phyloP scores from a whole-genome alignment of 495 filamentous ascomycete genomes.

The Xylona heveae region DNA sequence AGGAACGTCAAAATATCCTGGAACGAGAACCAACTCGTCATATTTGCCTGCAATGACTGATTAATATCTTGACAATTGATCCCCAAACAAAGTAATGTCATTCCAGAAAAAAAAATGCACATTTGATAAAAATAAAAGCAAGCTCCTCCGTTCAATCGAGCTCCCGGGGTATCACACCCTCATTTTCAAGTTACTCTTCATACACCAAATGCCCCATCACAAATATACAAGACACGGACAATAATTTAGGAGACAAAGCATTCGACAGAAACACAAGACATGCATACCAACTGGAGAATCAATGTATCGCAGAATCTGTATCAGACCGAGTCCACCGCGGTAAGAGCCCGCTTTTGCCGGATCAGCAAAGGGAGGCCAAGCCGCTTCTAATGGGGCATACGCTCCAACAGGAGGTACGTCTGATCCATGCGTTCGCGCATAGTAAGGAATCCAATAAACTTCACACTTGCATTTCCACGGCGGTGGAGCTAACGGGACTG shows the following conservation, averaged over 20 bases:
- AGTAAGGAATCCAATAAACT: neutral
- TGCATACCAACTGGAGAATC: neutral
- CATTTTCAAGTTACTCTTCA: too few species aligned
- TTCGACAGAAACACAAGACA: too few species aligned
- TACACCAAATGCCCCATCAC: too few species aligned
- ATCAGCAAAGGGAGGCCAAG: neutral
- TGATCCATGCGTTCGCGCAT: neutral
- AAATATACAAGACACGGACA: too few species aligned
- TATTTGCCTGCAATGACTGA: too few species aligned
- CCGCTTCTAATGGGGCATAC: neutral
- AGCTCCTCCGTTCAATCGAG: too few species aligned
- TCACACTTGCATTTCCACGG: neutral
- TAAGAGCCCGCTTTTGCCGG: neutral
- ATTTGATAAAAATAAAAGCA: too few species aligned
- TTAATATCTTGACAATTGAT: too few species aligned
- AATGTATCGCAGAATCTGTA: neutral
- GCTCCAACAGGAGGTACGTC: neutral
- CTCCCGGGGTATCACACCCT: too few species aligned
- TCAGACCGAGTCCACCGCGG: neutral
- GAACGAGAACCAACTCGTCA: neutral
- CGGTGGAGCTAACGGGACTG: neutral
- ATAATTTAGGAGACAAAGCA: too few species aligned
- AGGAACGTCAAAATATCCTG: neutral
- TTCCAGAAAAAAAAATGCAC: too few species aligned
- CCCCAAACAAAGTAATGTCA: too few species aligned